phyloP scores from a whole-genome alignment of 2,329 filamentous ascomycete species.

The Penicillium sp. region DNA sequence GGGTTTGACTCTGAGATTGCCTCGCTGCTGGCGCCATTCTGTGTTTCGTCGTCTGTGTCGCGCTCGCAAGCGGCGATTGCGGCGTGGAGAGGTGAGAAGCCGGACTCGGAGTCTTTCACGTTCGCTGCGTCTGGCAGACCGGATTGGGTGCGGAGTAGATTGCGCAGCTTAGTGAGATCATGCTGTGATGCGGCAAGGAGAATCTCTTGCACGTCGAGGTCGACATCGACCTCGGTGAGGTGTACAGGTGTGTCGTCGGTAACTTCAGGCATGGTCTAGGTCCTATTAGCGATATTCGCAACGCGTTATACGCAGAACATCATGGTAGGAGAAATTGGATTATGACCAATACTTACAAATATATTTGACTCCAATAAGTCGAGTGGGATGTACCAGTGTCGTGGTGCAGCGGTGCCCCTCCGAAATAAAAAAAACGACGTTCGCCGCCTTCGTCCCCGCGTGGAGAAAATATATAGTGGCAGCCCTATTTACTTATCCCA shows the following conservation, averaged over 20 bases:
- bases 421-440: slow-evolving; percentile 28
- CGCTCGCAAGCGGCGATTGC: slow-evolving; percentile 74
- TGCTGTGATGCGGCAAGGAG: slow-evolving; percentile 68
- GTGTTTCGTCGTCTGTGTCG: slow-evolving; percentile 31
- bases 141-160: slow-evolving; percentile 62
- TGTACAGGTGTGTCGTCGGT: slow-evolving; percentile 23
- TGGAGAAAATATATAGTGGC: slow-evolving; percentile 17
- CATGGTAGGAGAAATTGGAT: background rate
- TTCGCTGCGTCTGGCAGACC: slow-evolving; percentile 60
- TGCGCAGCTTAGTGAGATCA: slow-evolving; percentile 67
- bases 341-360: background rate
- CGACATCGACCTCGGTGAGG: slow-evolving; percentile 36
- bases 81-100: slow-evolving; percentile 84
- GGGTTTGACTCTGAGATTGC: slow-evolving; percentile 1
- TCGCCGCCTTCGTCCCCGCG: slow-evolving; percentile 35
- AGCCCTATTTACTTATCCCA: background rate
- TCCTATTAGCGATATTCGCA: slow-evolving; percentile 5
- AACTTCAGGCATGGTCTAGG: slow-evolving; percentile 27
- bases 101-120: slow-evolving; percentile 80
- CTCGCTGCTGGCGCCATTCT: slow-evolving; percentile 18
- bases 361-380: background rate
- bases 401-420: slow-evolving; percentile 14
- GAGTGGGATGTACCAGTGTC: background rate
- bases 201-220: slow-evolving; percentile 56
- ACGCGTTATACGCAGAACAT: background rate